phyloP scores from a whole-genome alignment of 805 yeast genomes.

The Teunomyces panamensis region DNA sequence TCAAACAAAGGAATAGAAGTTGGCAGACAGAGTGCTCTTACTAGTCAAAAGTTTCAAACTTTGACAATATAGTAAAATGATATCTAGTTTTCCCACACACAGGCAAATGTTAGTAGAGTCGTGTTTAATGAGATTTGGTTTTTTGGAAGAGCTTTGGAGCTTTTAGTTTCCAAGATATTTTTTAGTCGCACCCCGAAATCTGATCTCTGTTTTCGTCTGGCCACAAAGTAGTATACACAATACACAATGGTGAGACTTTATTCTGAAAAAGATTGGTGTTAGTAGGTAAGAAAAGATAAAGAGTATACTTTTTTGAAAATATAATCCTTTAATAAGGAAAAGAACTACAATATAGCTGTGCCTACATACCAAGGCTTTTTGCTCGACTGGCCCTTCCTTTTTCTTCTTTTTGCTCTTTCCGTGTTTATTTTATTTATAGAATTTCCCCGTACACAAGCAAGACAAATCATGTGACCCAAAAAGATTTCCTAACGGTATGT shows the following conservation, averaged over 20 bases:
- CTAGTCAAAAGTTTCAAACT: background rate
- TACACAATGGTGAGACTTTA: background rate
- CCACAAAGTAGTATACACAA: background rate
- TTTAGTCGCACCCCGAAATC: slow-evolving; percentile 1
- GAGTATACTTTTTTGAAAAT: background rate
- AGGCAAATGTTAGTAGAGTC: background rate
- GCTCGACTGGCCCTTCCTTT: background rate
- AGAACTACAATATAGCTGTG: background rate
- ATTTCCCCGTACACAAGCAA: background rate
- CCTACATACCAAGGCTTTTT: background rate
- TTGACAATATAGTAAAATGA: background rate
- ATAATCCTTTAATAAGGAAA: background rate
- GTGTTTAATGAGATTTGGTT: background rate
- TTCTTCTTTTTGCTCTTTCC: background rate
- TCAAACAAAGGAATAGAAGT: too few relatives aligned
- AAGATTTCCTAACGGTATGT: too few relatives aligned
- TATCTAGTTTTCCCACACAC: background rate
- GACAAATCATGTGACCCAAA: background rate
- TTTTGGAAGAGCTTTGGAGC: background rate
- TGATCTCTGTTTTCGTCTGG: slow-evolving; percentile 3
- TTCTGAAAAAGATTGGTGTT: background rate
- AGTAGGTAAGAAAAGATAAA: background rate
- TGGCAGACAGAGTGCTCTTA: background rate
- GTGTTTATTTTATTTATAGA: background rate
- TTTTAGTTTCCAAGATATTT: background rate